Base-by-base conservation (phyloP, 176 grass and related monocot species). In the Chloris gayana region DNA sequence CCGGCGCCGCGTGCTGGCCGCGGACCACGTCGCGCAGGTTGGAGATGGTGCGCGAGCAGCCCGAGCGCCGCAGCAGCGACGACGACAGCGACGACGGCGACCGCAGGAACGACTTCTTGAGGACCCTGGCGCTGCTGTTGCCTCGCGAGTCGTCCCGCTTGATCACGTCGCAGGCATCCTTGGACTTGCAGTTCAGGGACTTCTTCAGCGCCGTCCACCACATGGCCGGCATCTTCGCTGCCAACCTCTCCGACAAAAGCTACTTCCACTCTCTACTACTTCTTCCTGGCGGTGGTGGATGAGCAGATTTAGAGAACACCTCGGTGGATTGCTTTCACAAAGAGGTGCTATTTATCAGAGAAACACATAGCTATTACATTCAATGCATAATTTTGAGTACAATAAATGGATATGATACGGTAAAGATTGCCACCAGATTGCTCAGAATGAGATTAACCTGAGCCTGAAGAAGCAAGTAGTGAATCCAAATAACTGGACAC, bases 161-260 rank as follows among this genome's bases (percentile, higher is more conserved):
- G 74, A 72, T 71, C 74, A 79, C 93, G 51, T 92, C 79, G 71
- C 79, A 78, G 44, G 90, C 78, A 24, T n/a, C 75, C 17, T 86
- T 80, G 5, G 93, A 82, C 68, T 88, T 92, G 90, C 93, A 92
- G 46, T 81, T 78, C 29, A 92, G 80, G 21, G 80, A 86, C 66
- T 81, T 92, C 80, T 96, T 96, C 26, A 96, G 85, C 54, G 90
- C 67, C 86, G 83, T 49, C 93, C 93, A 92, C 81, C 93, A 96
- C 74, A 96, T 59, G 61, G 78, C 85, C 67, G 85, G 64, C 82
- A 81, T 80, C 75, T 79, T 56, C 29, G 29, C 4, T 13, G 14
- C 39, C 59, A 30, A 77, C 0, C 39, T 63, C 15, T 45, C 56
- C 33, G 2, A 14, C 19, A 3, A 37, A 37, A 35, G 51, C 53